Base-by-base conservation (phyloP, 192 early-diverging fungal species). In the Backusella sp. region DNA sequence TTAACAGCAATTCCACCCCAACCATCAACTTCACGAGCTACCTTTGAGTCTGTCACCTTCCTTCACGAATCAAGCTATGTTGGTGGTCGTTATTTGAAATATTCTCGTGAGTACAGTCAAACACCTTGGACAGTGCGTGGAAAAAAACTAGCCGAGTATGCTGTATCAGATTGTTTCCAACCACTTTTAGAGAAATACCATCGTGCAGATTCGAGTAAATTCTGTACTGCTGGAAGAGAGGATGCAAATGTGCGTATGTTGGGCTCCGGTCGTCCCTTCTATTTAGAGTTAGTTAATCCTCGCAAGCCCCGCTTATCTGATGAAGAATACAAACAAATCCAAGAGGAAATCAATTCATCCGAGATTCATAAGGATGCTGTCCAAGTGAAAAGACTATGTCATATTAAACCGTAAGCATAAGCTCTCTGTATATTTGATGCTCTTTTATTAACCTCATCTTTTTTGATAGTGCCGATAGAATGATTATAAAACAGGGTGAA, bases 241-340 rank as follows among this genome's bases (percentile, higher is more conserved):
- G 97, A 98, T 82, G 91, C 92, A 6, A 95, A 98, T 81, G 97
- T 98, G 26, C 88, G 94, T n/a, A 97, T 96, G 95, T 83, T 98
- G 35, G 96, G 95, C 41, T 85, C 86, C 39, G 97, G 97, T 26
- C 84, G 97, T 19, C 97, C 97, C 14, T 98, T 97, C 84, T 97
- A 95, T 76, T 77, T 96, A 28, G 96, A 97, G 73, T 73, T 97
- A 52, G 85, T 91, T 6, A 95, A 98, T 76, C 96, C 97, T 35
- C 82, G 91, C 8, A 82, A 75, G 37, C 84, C 84, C 14, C 52
- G 70, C 1, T 34, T 88, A 78, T 4, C 74, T 8, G 53, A 75
- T 4, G 80, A 84, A 52, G 75, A 83, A 19, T 81, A 89, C 26
- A 70, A 74, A 2, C 37, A 82, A n/a, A 80, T 91, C 4, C 86